Base-by-base conservation (phyloP, 495 filamentous ascomycete genomes). In the Evansstolkia leycettana region DNA sequence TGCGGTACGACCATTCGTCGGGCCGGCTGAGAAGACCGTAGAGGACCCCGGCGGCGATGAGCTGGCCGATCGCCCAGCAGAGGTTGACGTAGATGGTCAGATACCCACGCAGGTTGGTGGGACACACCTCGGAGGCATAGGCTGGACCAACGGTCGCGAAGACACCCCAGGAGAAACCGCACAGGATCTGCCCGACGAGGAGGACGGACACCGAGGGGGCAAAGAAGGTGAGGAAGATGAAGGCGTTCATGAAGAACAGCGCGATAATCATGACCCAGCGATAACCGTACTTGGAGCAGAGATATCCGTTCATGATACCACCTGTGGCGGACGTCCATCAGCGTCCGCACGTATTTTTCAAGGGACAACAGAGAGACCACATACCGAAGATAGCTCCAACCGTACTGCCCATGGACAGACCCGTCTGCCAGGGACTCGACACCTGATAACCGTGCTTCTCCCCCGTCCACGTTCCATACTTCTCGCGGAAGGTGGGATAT, bases 61-160 rank as follows among this genome's bases (percentile, higher is more conserved):
- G 62, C 43, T 82, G 77, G 3, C 80, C 80, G 15, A 82, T 49
- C 2, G 74, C 76, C 80, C 80, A 85, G 57, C 78, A 82, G 45
- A 80, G 67, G 58, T 82, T 83, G 54, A 83, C 70, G 36, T 78
- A 82, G 13, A 75, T 80, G 0, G 80, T 83, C 25, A 84, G 47
- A 45, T 80, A 83, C 3, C 74, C 67, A 10, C 80, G 65, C 34
- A 85, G 67, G n/a, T 65, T 61, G 1, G 80, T 65, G 8, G 80
- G 80, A 45, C 70, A 76, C 17, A 84, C 75, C 40, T 86, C 81
- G 25, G 77, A 76, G 31, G 80, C 81, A 39, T 84, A 86, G 1
- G 76, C 76, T 41, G 76, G 73, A 14, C 76, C 76, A 3, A 78
- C 52, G 1, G 78, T 82, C 47, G 82, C 78, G 53, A 82, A 82